Evolutionary conservation across 139 green algal genomes (phyloP).

Genomic region (Astrephomene gubernaculifera): DNA sequence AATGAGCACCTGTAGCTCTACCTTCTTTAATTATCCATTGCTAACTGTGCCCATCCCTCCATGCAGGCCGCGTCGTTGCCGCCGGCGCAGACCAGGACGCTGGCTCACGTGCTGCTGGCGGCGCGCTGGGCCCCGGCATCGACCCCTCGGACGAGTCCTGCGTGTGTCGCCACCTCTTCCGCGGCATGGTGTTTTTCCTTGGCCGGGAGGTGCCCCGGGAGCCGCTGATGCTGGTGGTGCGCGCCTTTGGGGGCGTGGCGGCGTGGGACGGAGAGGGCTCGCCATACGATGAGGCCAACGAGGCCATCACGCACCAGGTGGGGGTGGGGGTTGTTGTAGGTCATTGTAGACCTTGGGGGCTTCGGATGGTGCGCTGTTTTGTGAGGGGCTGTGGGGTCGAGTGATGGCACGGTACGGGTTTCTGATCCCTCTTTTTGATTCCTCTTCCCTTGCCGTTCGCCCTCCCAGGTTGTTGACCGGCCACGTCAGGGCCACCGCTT

Average conservation of each 20-base stretch:
- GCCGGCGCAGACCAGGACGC: conserved; percentile 36
- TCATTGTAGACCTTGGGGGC: no score
- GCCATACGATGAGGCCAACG: conserved; percentile 73
- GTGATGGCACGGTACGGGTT: conserved; percentile 40
- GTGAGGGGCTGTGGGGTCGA: background rate
- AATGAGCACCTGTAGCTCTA: no score
- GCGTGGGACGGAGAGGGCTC: conserved; percentile 94
- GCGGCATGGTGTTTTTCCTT: conserved; percentile 92
- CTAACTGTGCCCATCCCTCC: no score
- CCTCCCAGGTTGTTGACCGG: conserved; percentile 75
- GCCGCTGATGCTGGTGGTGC: conserved; percentile 92
- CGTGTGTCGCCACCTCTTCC: conserved; percentile 86
- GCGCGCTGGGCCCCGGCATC: conserved; percentile 59
- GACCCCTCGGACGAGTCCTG: conserved; percentile 76
- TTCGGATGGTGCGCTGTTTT: background rate
- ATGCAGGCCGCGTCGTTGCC: no score
- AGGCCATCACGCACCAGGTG: conserved; percentile 93
- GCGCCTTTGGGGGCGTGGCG: conserved; percentile 90
- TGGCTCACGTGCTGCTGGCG: conserved; percentile 64
- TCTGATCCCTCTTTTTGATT: background rate
- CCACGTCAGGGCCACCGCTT: conserved; percentile 79
- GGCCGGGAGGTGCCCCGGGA: conserved; percentile 91
- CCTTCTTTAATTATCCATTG: no score
- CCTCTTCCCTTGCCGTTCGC: background rate
- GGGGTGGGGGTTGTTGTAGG: no score